Conservation (phyloP, 176 grass and related monocot genomes). For the Oryza longistaminata region DNA sequence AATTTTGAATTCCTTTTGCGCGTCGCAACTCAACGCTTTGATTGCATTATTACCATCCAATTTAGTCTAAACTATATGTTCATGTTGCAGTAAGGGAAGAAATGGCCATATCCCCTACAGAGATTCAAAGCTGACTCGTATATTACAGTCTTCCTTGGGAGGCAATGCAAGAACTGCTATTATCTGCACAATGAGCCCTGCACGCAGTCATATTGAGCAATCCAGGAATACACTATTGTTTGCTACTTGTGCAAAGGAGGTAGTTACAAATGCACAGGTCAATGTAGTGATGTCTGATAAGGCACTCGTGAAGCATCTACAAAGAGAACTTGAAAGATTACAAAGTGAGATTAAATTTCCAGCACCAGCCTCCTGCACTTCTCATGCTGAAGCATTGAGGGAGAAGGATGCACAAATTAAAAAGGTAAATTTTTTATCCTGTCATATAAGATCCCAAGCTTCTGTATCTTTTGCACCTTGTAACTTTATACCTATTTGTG, state of each 20-base stretch:
- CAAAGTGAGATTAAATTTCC: conserved; percentile 65
- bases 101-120: conserved; percentile 89
- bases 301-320: conserved; percentile 82
- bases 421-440: conserved; percentile 48
- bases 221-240: conserved; percentile 93
- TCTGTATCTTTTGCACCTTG: conserved; percentile 11
- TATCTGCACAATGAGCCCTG: conserved; percentile 96
- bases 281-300: conserved; percentile 99
- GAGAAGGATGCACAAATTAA: conserved; percentile 85
- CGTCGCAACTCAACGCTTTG: conserved; percentile 6
- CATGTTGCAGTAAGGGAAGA: conserved; percentile 75
- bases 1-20: conserved; percentile 9
- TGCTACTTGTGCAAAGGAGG: conserved; percentile 87
- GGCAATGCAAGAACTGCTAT: conserved; percentile 90
- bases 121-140: conserved; percentile 93
- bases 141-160: conserved; percentile 81
- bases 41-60: not conserved
- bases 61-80: conserved; percentile 30
- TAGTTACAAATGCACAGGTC: conserved; percentile 88
- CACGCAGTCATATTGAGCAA: conserved; percentile 82
- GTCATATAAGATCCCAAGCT: not conserved
- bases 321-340: conserved; percentile 82
- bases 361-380: conserved; percentile 34
- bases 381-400: conserved; percentile 67
- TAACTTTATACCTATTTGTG: not conserved